Base-by-base conservation (phyloP, 192 early-diverging fungal genomes). In the Entomortierella lignicola region DNA sequence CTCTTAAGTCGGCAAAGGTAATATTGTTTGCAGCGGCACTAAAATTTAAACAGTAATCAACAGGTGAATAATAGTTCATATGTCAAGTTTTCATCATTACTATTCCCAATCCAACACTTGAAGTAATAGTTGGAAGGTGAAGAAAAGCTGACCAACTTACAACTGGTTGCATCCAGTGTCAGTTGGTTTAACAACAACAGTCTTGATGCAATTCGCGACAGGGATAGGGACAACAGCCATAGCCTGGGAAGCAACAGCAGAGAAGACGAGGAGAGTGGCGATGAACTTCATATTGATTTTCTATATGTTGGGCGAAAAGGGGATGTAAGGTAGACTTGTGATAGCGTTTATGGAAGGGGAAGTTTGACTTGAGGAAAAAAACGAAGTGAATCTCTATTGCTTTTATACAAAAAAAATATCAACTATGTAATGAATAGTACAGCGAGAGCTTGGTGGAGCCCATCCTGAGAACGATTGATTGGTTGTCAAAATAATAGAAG, bases 311-410 rank as follows among this genome's bases (percentile, higher is more conserved):
- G 42, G 17, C 12, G 34, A 41, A 44, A 47, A 37, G 66, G 44
- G 29, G 32, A 8, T 60, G 13, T 27, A 42, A 42, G 27, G 47
- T 41, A 27, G 48, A 30, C 53, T 50, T 27, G 8, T 13, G 3
- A 27, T 10, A 5, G 31, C 13, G n/a, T 54, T 60, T 23, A 27
- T 69, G 74, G 74, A 77, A 77, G 60, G 74, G 60, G 74, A 77
- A 77, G 74, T 51, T 42, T 58, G 54, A 69, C 74, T 77, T 77
- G 44, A 77, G 42, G 74, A 56, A 64, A 69, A 63, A 58, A 59
- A 59, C 39, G 52, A 18, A 17, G 47, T 20, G 18, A 51, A 53
- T 8, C 41, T 5, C 26, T 27, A 25, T 50, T 25, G 21, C 48
- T 77, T 69, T 69, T 69, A 77, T 77, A 77, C 47, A 12, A 47